phyloP scores from a whole-genome alignment of 2,329 filamentous ascomycete species.

The Hypoxylon sp. region DNA sequence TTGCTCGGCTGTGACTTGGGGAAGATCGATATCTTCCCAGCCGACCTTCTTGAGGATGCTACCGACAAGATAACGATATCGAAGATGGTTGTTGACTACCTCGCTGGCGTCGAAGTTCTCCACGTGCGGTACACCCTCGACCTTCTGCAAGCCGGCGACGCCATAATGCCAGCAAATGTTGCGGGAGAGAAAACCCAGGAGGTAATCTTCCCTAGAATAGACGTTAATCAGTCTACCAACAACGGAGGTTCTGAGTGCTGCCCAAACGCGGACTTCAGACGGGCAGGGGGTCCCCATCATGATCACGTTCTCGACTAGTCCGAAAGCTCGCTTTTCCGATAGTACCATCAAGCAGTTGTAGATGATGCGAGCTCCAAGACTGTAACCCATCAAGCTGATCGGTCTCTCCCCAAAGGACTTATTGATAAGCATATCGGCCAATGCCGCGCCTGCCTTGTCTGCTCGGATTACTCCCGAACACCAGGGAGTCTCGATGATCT shows the following conservation, averaged over 20 bases:
- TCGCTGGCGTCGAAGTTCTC: slow-evolving; percentile 77
- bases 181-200: slow-evolving; percentile 89
- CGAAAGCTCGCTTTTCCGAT: slow-evolving; percentile 83
- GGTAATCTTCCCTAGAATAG: slow-evolving; percentile 86
- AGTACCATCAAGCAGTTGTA: slow-evolving; percentile 83
- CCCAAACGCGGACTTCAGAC: slow-evolving; percentile 78
- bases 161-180: slow-evolving; percentile 85
- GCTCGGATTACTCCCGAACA: slow-evolving; percentile 79
- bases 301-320: slow-evolving; percentile 84
- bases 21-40: slow-evolving; percentile 73
- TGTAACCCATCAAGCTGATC: slow-evolving; percentile 84
- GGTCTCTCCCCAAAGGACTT: slow-evolving; percentile 84
- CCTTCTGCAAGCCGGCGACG: slow-evolving; percentile 82
- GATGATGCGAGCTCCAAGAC: slow-evolving; percentile 82
- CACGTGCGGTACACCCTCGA: slow-evolving; percentile 72
- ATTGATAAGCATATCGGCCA: slow-evolving; percentile 86
- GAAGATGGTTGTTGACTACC: slow-evolving; percentile 74
- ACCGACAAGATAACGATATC: slow-evolving; percentile 76
- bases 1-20: slow-evolving; percentile 50
- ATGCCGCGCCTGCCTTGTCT: slow-evolving; percentile 76
- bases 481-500: slow-evolving; percentile 85
- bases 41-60: slow-evolving; percentile 74
- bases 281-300: slow-evolving; percentile 87
- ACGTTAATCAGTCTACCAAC: slow-evolving; percentile 89
- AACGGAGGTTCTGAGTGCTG: slow-evolving; percentile 80